Percentiles rank a stretch among this genome's conserved stretches.
Evolutionary conservation across 208 protist species (phyloP).

Genomic region (Acanthamoeba triangularis): DNA sequence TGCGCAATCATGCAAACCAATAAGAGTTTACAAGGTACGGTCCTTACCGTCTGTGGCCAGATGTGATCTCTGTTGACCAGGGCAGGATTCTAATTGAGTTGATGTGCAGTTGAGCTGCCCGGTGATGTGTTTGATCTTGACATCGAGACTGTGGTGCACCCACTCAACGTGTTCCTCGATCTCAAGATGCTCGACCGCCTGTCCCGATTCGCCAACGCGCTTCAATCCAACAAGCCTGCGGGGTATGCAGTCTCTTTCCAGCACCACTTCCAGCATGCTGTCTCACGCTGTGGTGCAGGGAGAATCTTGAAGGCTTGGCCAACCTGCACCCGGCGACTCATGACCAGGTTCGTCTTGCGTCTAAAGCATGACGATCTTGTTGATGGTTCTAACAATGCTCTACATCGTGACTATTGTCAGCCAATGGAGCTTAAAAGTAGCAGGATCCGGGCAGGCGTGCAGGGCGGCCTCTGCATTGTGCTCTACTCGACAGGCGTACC

Average conservation of each 20-base stretch:
- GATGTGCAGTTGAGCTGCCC: constrained; percentile 24
- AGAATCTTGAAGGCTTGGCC: neutral
- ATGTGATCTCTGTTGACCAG: too few relatives aligned
- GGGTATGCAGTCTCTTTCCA: neutral
- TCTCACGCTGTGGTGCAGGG: neutral
- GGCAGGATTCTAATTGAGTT: neutral
- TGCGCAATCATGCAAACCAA: constrained; percentile 52
- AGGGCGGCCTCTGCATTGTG: constrained; percentile 41
- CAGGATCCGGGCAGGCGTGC: constrained; percentile 2
- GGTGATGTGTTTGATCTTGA: constrained; percentile 23
- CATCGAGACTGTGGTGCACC: neutral
- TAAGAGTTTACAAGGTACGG: constrained; percentile 23
- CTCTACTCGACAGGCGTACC: constrained; percentile 4
- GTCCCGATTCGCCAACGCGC: neutral
- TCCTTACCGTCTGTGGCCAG: neutral
- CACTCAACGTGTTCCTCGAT: constrained; percentile 24
- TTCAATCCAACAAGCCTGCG: neutral
- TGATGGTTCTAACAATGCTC: neutral
- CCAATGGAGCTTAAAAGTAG: constrained; percentile 23
- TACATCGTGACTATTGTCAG: neutral
- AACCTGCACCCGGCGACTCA: neutral
- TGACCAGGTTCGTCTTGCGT: neutral
- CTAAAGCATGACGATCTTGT: neutral
- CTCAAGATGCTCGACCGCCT: constrained; percentile 23
- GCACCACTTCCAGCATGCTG: neutral